Conservation (phyloP, 2,329 filamentous ascomycete genomes). For the Rhinocladiella similis region DNA sequence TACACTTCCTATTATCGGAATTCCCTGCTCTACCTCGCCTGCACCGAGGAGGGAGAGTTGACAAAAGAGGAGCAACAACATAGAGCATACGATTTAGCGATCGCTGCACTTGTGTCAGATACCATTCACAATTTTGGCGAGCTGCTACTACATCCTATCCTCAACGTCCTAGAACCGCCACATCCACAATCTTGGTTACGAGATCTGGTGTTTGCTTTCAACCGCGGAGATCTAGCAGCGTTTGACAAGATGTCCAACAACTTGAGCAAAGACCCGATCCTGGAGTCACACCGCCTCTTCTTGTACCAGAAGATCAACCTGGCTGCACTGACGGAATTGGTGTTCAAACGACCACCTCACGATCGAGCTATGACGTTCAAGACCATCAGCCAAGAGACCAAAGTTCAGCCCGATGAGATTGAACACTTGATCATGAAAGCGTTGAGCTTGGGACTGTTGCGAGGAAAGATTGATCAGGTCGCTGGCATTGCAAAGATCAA, state of each 20-base stretch:
- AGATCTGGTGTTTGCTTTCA: slow-evolving; percentile 96
- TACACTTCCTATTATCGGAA: slow-evolving; percentile 98
- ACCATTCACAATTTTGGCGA: slow-evolving; percentile 99
- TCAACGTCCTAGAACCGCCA: slow-evolving; percentile 74
- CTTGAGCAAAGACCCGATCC: slow-evolving; percentile 75
- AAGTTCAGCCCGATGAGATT: slow-evolving; percentile 86
- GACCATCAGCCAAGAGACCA: slow-evolving; percentile 87
- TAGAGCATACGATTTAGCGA: slow-evolving; percentile 87
- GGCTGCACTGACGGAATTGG: slow-evolving; percentile 90
- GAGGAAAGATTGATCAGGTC: slow-evolving; percentile 94
- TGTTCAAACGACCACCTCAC: slow-evolving; percentile 93
- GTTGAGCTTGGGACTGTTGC: slow-evolving; percentile 84
- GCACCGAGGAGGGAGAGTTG: slow-evolving; percentile 79
- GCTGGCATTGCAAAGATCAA: slow-evolving; percentile 91
- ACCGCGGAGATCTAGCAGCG: slow-evolving; percentile 84
- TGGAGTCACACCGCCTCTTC: slow-evolving; percentile 77
- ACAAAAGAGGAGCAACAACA: slow-evolving; percentile 72
- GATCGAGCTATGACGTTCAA: slow-evolving; percentile 91
- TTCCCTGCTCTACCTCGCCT: slow-evolving; percentile 94
- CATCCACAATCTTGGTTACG: slow-evolving; percentile 77
- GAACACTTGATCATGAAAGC: slow-evolving; percentile 99
- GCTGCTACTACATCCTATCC: slow-evolving; percentile 93
- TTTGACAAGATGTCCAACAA: slow-evolving; percentile 82
- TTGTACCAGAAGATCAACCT: slow-evolving; percentile 97
- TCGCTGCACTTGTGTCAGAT: slow-evolving; percentile 88